These are phyloP conservation scores for Rhodocollybia butyracea DNA, from an alignment of 768 basidiomycete species.

Conservation along the genomic window DNA sequence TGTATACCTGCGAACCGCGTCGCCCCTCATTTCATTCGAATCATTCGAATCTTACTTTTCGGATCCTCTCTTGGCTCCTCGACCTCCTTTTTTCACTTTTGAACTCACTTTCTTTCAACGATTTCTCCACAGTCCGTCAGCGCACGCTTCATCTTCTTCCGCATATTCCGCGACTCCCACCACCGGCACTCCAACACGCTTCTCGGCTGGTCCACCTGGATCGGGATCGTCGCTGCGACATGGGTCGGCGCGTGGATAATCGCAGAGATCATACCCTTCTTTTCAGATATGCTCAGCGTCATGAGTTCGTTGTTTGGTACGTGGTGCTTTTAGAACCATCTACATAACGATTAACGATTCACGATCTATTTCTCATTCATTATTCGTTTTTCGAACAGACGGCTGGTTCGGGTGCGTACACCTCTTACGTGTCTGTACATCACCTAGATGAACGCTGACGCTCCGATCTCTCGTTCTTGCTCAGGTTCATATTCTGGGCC, in stretches of 20 bases:
- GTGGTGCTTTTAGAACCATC: background rate
- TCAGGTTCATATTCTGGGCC: conserved; percentile 40
- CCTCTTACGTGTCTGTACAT: background rate
- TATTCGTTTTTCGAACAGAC: conserved; percentile 11
- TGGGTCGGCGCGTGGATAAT: conserved; percentile 33
- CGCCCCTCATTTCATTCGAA: too few species aligned
- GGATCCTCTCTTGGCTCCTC: too few species aligned
- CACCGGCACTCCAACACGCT: conserved; percentile 33
- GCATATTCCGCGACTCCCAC: conserved; percentile 34
- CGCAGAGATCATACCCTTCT: conserved; percentile 33
- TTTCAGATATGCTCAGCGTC: conserved; percentile 37
- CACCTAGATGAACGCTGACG: background rate
- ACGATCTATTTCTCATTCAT: background rate
- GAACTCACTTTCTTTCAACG: too few species aligned
- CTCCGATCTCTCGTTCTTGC: conserved; percentile 9
- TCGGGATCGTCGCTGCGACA: conserved; percentile 25
- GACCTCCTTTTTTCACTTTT: too few species aligned
- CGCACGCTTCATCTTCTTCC: conserved; percentile 44
- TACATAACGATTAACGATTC: background rate
- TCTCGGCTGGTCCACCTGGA: conserved; percentile 29
- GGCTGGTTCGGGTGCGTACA: conserved; percentile 29
- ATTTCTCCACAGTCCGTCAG: conserved; percentile 33
- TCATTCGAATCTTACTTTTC: too few species aligned
- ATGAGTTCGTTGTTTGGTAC: conserved; percentile 41
- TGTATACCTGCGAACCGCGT: background rate